phyloP scores from a whole-genome alignment of 306 rosid genomes.

The Dryas drummondii region DNA sequence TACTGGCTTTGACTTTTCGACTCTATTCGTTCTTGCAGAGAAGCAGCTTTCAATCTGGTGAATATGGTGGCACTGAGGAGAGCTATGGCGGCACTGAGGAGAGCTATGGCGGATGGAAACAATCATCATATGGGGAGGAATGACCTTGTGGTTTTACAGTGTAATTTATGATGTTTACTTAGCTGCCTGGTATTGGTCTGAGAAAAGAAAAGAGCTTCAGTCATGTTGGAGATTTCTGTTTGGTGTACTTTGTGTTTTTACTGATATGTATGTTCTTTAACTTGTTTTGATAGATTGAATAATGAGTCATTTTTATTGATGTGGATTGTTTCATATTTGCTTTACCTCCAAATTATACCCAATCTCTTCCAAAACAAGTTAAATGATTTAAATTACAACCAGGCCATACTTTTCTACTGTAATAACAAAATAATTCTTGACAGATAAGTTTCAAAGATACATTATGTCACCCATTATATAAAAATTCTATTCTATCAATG shows the following conservation, averaged over 20 bases:
- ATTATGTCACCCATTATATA: not conserved
- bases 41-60: not conserved
- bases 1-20: not conserved
- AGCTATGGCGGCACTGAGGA: conserved; percentile 3
- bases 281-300: conserved; percentile 9
- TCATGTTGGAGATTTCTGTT: not conserved
- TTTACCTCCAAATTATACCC: not conserved
- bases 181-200: not conserved
- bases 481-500: not conserved
- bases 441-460: not conserved
- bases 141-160: not conserved
- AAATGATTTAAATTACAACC: not conserved
- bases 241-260: not conserved
- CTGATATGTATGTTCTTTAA: not conserved
- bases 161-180: too few relatives aligned
- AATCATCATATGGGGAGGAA: conserved; percentile 6
- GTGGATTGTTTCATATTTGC: not conserved
- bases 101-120: conserved; percentile 23
- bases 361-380: not conserved
- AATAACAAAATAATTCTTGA: not conserved
- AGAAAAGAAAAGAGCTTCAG: not conserved
- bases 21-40: not conserved
- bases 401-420: not conserved
- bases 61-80: conserved; percentile 2
- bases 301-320: not conserved